phyloP scores from a whole-genome alignment of 768 basidiomycete species.

The Suillus brevipes region DNA sequence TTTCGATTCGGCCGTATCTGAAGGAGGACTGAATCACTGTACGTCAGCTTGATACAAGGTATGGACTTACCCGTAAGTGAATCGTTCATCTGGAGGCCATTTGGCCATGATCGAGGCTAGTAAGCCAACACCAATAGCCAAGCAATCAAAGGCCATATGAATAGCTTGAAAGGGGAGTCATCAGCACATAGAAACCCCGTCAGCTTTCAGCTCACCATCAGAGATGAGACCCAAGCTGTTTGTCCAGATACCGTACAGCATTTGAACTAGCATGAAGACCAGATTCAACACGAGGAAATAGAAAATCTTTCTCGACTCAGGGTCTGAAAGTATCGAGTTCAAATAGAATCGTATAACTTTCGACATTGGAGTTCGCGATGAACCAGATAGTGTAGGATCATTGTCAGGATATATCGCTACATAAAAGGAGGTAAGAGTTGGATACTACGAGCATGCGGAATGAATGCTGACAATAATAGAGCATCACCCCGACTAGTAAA shows the following conservation, averaged over 20 bases:
- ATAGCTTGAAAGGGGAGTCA: conserved; percentile 60
- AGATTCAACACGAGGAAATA: conserved; percentile 95
- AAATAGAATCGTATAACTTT: conserved; percentile 68
- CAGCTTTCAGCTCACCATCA: conserved; percentile 64
- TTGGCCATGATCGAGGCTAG: conserved; percentile 97
- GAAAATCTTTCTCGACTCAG: conserved; percentile 93
- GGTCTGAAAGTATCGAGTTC: conserved; percentile 87
- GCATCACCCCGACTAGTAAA: conserved; percentile 50
- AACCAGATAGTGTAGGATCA: conserved; percentile 41
- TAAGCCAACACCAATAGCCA: conserved; percentile 94
- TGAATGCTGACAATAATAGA: conserved; percentile 60
- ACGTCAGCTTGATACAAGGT: not conserved
- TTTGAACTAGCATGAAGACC: conserved; percentile 95
- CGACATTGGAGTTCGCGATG: conserved; percentile 53
- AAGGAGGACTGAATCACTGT: not conserved
- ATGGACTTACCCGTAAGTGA: conserved; percentile 84
- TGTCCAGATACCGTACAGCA: conserved; percentile 97
- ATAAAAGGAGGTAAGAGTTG: not conserved
- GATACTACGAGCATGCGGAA: not conserved
- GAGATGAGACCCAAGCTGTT: conserved; percentile 96
- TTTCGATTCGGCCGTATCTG: conserved; percentile 95
- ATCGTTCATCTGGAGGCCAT: conserved; percentile 92
- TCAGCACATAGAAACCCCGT: conserved; percentile 7
- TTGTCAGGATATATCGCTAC: conserved; percentile 55
- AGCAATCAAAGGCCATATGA: conserved; percentile 99